These are phyloP conservation scores for Ramalina intermedia DNA, from an alignment of 495 filamentous ascomycete genomes.

Conservation along the genomic window DNA sequence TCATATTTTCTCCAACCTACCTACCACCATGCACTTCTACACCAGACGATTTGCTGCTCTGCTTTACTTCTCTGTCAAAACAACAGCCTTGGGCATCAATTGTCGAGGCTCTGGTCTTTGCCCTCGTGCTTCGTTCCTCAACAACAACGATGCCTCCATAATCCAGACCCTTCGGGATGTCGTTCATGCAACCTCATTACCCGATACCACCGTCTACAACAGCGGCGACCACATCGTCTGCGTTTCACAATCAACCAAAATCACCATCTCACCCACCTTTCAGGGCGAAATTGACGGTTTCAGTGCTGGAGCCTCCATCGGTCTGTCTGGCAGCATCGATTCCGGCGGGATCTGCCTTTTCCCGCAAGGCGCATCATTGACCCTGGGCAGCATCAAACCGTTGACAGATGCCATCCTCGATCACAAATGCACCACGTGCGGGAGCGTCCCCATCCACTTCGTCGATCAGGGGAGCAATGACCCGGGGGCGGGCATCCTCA, in stretches of 20 bases:
- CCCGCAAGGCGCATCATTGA: background rate
- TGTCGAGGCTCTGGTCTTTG: constrained; percentile 1
- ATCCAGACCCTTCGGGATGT: constrained; percentile 1
- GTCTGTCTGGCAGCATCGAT: background rate
- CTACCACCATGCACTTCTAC: no score
- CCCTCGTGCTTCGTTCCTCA: background rate
- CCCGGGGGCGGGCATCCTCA: constrained; percentile 14
- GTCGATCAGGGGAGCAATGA: constrained; percentile 16
- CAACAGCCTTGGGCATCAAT: background rate
- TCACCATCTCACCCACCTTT: background rate
- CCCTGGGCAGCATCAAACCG: constrained; percentile 1
- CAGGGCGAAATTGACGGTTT: background rate
- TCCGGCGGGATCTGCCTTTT: constrained; percentile 1
- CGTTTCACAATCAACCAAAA: background rate
- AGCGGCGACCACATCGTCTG: background rate
- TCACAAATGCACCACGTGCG: constrained; percentile 14
- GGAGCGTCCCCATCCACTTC: constrained; percentile 15
- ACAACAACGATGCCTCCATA: background rate
- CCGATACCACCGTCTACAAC: background rate
- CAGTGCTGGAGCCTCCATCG: background rate
- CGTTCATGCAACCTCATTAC: background rate
- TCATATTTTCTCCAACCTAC: no score
- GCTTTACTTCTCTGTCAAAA: background rate
- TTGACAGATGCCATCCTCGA: constrained; percentile 11
- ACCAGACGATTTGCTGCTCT: background rate